Evolutionary conservation across 148 eudicot genomes (phyloP).

Genomic region (Tetragonia tetragonoides): DNA sequence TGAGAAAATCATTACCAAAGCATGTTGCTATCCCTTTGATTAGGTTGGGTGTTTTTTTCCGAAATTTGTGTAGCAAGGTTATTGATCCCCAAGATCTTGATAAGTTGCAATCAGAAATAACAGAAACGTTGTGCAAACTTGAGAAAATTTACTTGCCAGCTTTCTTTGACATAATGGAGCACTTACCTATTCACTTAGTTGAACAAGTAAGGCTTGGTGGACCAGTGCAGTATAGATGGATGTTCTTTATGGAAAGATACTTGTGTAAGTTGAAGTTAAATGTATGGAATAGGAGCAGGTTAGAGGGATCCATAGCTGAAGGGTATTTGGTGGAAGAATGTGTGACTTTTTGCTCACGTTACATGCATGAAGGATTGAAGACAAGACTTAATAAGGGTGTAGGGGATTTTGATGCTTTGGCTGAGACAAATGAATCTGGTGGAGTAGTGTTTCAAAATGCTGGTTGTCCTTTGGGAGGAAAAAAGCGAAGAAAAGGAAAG

Average conservation of each 20-base stretch:
- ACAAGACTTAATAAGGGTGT: not conserved
- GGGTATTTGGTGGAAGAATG: constrained; percentile 13
- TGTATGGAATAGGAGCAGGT: not conserved
- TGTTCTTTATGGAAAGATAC: constrained; percentile 11
- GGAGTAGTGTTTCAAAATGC: no score
- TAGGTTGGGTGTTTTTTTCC: not conserved
- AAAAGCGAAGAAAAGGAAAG: no score
- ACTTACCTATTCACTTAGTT: not conserved
- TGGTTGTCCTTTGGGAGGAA: no score
- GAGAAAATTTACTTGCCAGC: not conserved
- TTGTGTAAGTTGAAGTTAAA: constrained; percentile 8
- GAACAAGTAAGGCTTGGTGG: constrained; percentile 13
- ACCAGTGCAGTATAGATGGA: not conserved
- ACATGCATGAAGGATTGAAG: constrained; percentile 4
- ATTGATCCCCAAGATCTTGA: constrained; percentile 5
- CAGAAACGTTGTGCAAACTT: not conserved
- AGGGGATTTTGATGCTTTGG: not conserved
- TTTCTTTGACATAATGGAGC: constrained; percentile 18
- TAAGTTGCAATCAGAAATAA: not conserved
- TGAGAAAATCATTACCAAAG: not conserved
- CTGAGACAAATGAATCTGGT: no score
- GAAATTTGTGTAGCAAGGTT: not conserved
- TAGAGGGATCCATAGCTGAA: constrained; percentile 12
- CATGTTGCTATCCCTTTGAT: constrained; percentile 13
- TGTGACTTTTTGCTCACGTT: not conserved